Percentiles rank a stretch among this genome's conserved stretches.
Evolutionary conservation across 345 rosid genomes (phyloP).

Genomic region (Citrus sp.): DNA sequence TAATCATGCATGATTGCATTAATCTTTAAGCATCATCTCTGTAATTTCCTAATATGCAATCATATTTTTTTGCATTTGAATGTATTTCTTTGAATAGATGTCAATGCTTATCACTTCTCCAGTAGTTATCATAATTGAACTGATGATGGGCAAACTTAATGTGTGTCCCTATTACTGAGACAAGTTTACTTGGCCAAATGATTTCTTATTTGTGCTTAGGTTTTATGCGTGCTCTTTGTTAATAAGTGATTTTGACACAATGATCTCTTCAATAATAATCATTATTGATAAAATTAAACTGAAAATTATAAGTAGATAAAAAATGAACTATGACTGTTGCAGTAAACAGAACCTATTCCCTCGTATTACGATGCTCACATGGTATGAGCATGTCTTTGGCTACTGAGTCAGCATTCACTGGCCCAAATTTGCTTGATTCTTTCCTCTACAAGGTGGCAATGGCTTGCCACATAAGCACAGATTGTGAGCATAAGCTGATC

Average conservation of each 20-base stretch:
- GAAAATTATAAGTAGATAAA: constrained; percentile 7
- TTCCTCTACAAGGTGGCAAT: constrained; percentile 63
- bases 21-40: background rate
- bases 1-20: background rate
- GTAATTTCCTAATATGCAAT: background rate
- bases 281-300: constrained; percentile 20
- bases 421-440: constrained; percentile 30
- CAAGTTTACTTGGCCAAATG: background rate
- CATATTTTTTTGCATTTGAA: background rate
- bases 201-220: background rate
- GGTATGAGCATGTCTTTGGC: constrained; percentile 21
- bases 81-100: too few species aligned
- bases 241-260: constrained; percentile 11
- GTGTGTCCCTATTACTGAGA: constrained; percentile 16
- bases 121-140: constrained; percentile 5
- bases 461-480: constrained; percentile 94
- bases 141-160: constrained; percentile 11
- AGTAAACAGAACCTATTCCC: constrained; percentile 17
- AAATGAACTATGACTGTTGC: constrained; percentile 17
- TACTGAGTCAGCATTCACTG: constrained; percentile 74
- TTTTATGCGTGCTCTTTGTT: constrained; percentile 11
- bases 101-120: background rate
- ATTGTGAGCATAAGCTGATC: constrained; percentile 82
- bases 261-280: constrained; percentile 9
- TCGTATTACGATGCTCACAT: constrained; percentile 24